Evolutionary conservation across 2,329 filamentous ascomycete species (phyloP), one percentile per base, ranked within the genome.

Genomic region (Malbranchea zuffiana): DNA sequence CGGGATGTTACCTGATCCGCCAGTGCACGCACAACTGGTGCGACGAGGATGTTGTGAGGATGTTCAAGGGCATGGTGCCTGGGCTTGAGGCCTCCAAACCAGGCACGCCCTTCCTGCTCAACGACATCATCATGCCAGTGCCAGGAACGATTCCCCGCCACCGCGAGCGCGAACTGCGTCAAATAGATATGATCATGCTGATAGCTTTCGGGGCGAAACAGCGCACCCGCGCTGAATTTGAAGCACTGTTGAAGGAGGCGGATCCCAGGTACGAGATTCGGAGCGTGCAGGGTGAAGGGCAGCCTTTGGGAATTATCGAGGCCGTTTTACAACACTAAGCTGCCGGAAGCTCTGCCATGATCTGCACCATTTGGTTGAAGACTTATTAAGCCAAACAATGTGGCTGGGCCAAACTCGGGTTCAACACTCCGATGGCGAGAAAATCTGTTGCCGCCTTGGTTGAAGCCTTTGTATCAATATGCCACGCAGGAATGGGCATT

Each of bases 101-200:
- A 2, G 44, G 39, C 7, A 51, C 48, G 1, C 44, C 44, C 3
- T 28, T 52, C 11, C 26, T 52, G 6, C 49, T 52, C 35, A 52
- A 51, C 28, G 50, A 51, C 12, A 46, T 38, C 7, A 32, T 52
- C 7, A 11, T 47, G 6, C 50, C 48, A 1, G 32, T 41, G 21
- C 43, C 36, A 3, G 44, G 39, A 6, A 23, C 25, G 7, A 18
- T 29, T 8, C 31, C 43, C 3, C 10, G 21, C 0, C 17, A 38
- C 8, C 20, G 27, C 19, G 50, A 54, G 30, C 38, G 43, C 5
- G 33, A 15, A 4, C 6, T 50, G 13, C 39, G 50, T 7, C 47
- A 52, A 44, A 28, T 47, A 4, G 52, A 53, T 20, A 47, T 53
- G 21, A 13, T 46, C 2, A 54, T 54, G 50, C 7, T 53, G 18